Base-by-base conservation (phyloP, 495 filamentous ascomycete genomes). In the Hyaloscypha bicolor region DNA sequence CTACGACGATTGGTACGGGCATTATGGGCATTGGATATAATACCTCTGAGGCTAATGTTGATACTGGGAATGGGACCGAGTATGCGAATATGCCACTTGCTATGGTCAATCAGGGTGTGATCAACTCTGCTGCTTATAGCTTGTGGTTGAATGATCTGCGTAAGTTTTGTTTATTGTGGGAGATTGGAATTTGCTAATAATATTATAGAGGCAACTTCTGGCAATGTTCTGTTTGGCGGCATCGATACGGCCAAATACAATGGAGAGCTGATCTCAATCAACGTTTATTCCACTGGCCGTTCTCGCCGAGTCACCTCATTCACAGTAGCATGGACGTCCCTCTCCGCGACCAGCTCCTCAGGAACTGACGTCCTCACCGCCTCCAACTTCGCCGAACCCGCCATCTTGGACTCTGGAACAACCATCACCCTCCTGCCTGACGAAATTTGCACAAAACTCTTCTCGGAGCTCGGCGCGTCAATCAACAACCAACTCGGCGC, bases 201-300 rank as follows among this genome's bases (percentile, higher is more conserved):
- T 55, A 30, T 25, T 25, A 39, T 71, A 66, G 80, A 88, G 51
- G 81, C 87, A 22, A 82, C 78, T 25, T 87, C 86, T 35, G 95
- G 95, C n/a, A 87, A 90, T 9, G 88, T 99, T 55, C 85, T 98
- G 8, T 99, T 99, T 69, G 95, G 95, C 29, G 95, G 96, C 25
- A 91, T 99, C 61, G 91, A 99, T 74, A 93, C 90, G 0, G 85
- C 84, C 30, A 97, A 97, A 76, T 99, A 90, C 73, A 78, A 78
- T 19, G 95, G 93, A 30, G 73, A 86, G 2, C 85, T 99, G 2
- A 80, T 87, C 32, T 90, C 88, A 3, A 86, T 99, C 63, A 75
- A 89, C 25, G 74, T 87, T 51, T 77, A 82, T 33, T 55, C 71
- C 6, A 76, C 77, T 25, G 76, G 78, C 4, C 62, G 78, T 31